Evolutionary conservation across 805 yeast species (phyloP), one percentile per base, ranked within the genome.

Genomic region (Lachancea fermentati): DNA sequence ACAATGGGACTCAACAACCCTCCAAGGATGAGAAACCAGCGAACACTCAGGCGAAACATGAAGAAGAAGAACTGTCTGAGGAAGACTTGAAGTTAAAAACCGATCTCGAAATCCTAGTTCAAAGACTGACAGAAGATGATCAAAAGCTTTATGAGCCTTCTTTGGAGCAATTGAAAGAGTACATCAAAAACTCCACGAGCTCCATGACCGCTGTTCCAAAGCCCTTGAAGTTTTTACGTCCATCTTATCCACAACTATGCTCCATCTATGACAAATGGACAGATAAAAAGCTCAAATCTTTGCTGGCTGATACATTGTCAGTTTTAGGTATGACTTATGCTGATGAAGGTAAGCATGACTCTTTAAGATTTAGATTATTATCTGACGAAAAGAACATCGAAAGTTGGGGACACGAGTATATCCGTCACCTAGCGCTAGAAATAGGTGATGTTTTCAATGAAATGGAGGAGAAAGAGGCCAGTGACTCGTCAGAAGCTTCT

Each of bases 181-280:
- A 78, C 53, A 89, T 93, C 54, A 78, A 86, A 50, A 94, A 93
- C 41, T 85, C 97, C 9, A 93, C 99, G 2, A 85, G 96, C 29
- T 89, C 97, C 6, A 93, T 93, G 97, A 93, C 98, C 2, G 99
- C 99, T 2, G 98, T 93, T 37, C 99, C 99, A 29, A 93, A 93
- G 65, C 99, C 99, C 4, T 76, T 93, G 66, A 94, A 93, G 69
- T 93, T 93, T 60, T 73, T 93, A 49, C 79, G 96, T 56, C 96
- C 97, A 5, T 85, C 79, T 56, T 93, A 81, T 59, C 79, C 81
- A 15, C 55, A 71, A n/a, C 70, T 93, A 54, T 76, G 77, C 25
- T 73, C 69, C 40, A 65, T 85, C 30, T 84, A 81, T 61, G 79
- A 75, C 28, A 68, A 70, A 26, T 87, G 96, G 96, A 64, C 70